These are phyloP conservation scores for Melaleuca alternifolia DNA, from an alignment of 345 rosid species.

Conservation along the genomic window DNA sequence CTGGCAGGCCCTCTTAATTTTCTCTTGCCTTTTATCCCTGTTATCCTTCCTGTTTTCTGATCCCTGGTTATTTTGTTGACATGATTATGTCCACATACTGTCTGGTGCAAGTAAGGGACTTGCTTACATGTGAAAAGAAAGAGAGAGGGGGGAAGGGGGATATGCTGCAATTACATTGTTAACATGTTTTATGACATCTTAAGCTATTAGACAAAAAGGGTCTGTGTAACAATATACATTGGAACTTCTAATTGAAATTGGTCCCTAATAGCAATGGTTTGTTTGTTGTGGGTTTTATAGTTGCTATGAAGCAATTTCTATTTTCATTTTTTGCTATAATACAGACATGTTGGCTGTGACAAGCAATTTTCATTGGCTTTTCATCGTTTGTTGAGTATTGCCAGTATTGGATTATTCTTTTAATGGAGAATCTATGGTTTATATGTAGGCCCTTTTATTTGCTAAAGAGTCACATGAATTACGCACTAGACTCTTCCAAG, in stretches of 20 bases:
- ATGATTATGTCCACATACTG: neutral
- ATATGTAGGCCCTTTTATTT: constrained; percentile 59
- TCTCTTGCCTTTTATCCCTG: neutral
- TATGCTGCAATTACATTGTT: neutral
- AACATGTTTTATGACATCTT: neutral
- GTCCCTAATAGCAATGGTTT: neutral
- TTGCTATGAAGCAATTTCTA: neutral
- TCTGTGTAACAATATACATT: neutral
- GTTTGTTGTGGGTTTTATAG: neutral
- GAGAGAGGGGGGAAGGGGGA: neutral
- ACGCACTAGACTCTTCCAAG: constrained; percentile 62
- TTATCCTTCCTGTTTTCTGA: neutral
- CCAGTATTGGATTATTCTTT: neutral
- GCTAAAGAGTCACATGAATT: constrained; percentile 72
- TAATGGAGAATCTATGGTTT: neutral
- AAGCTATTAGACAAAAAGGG: neutral
- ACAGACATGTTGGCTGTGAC: neutral
- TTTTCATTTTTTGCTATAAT: neutral
- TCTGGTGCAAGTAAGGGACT: neutral
- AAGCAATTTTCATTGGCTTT: neutral
- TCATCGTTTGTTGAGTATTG: neutral
- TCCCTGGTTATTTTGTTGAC: neutral
- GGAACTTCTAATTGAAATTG: neutral
- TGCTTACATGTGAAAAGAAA: neutral
- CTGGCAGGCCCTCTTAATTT: neutral